Evolutionary conservation across 306 rosid genomes (phyloP), one percentile per base, ranked within the genome.

Genomic region (Luffa acutangula): DNA sequence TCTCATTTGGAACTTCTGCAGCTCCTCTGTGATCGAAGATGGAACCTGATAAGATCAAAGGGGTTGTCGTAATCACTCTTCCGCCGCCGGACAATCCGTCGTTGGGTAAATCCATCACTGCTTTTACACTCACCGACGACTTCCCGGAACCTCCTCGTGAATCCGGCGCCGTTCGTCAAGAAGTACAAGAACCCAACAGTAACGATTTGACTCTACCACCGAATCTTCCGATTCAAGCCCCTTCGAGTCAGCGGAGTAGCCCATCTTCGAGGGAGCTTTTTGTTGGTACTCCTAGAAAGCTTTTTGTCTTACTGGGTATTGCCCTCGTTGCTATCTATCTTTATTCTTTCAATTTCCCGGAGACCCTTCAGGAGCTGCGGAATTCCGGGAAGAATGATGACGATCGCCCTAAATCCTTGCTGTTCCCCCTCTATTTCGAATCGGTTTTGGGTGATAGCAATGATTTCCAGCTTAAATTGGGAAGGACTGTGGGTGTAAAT

Each of bases 51-150:
- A 79, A 78, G 75, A 75, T 88, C 54, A 82, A 81, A 82, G 91
- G 89, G 51, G 84, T 92, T 60, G 96, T 92, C 25, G 82, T 92
- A 81, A 90, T 92, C 77, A 74, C 97, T 72, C 96, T 92, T 83
- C 97, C 97, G 77, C 97, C 97, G 18, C 86, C 91, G 31, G 84
- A 90, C 64, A 90, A 90, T 53, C 97, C 97, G 20, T 90, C 92
- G 37, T 34, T 89, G 33, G 96, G 97, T n/a, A 92, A 92, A 87
- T 90, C 92, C 74, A 89, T 92, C 70, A 92, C 96, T 49, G 97
- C 97, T 77, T 82, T 90, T 66, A 85, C 96, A 33, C 34, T 86
- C 84, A 82, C 83, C 51, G 62, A 83, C 79, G 81, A 87, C 80
- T 76, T 84, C 56, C 79, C 79, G 73, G 78, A 74, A 74, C 45